Evolutionary conservation across 2,329 filamentous ascomycete genomes (phyloP).

Genomic region (Sarocladiaceae sp.): DNA sequence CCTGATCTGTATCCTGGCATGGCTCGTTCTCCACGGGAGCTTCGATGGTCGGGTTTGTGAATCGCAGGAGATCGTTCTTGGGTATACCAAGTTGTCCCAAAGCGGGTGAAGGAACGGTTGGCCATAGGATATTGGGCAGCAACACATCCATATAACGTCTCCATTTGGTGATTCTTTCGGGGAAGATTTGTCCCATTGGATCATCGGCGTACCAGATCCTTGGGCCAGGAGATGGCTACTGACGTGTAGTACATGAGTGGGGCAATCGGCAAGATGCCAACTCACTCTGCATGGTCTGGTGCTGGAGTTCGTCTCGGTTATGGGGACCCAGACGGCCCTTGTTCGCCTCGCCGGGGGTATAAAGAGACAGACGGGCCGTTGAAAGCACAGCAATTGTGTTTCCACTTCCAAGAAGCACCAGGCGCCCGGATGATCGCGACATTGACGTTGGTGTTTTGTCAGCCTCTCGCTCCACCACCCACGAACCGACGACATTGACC

Average conservation of each 20-base stretch:
- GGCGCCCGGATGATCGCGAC: neutral
- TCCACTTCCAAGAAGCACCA: neutral
- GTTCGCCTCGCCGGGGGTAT: neutral
- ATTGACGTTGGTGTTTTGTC: conserved; percentile 1
- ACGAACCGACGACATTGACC: neutral
- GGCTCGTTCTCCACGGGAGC: too few species aligned
- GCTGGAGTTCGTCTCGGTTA: conserved; percentile 4
- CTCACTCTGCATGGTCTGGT: conserved; percentile 12
- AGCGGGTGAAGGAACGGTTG: too few species aligned
- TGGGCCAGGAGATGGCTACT: conserved; percentile 8
- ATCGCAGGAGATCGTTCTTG: too few species aligned
- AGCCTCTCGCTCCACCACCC: neutral
- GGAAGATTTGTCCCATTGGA: neutral
- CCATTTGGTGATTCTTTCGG: neutral
- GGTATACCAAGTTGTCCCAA: too few species aligned
- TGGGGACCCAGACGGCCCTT: neutral
- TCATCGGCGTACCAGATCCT: neutral
- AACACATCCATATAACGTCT: neutral
- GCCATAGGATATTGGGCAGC: neutral
- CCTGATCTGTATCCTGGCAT: too few species aligned
- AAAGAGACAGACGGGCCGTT: conserved; percentile 1
- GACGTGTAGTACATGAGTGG: conserved; percentile 21
- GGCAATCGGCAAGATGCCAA: conserved; percentile 12
- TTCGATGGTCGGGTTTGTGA: too few species aligned
- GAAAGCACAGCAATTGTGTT: too few species aligned